These are phyloP conservation scores for Aspergillus ellipticus DNA, from an alignment of 495 filamentous ascomycete genomes.

Conservation along the genomic window DNA sequence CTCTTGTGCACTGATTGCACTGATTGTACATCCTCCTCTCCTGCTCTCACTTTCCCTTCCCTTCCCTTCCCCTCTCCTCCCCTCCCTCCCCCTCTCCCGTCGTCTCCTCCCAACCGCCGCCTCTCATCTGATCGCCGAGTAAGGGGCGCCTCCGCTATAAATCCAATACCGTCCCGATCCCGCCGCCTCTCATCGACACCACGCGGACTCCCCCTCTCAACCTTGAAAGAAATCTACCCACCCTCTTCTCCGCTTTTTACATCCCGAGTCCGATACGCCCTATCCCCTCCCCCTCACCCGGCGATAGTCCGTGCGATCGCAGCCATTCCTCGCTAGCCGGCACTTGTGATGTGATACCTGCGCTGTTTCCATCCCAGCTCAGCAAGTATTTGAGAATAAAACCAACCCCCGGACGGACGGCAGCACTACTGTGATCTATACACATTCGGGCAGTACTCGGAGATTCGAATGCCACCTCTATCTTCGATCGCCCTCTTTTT, in stretches of 20 bases:
- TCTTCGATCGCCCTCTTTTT: neutral
- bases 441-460: neutral
- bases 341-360: neutral
- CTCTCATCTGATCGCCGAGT: constrained; percentile 2
- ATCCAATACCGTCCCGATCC: neutral
- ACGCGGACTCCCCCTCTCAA: neutral
- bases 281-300: neutral
- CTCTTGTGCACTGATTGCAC: neutral
- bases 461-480: constrained; percentile 11
- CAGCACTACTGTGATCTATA: neutral
- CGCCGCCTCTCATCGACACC: neutral
- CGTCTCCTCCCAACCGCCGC: neutral
- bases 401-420: neutral
- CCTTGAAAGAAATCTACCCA: neutral
- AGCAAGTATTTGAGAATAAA: neutral
- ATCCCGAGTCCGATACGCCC: neutral
- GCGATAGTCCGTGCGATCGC: neutral
- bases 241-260: neutral
- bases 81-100: neutral
- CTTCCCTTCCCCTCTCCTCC: neutral
- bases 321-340: neutral
- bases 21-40: constrained; percentile 14
- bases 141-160: constrained; percentile 1
- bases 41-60: constrained; percentile 17
- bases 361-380: neutral